These are phyloP conservation scores for Gamsiella multidivaricata DNA, from an alignment of 192 early-diverging fungal genomes.

Conservation along the genomic window DNA sequence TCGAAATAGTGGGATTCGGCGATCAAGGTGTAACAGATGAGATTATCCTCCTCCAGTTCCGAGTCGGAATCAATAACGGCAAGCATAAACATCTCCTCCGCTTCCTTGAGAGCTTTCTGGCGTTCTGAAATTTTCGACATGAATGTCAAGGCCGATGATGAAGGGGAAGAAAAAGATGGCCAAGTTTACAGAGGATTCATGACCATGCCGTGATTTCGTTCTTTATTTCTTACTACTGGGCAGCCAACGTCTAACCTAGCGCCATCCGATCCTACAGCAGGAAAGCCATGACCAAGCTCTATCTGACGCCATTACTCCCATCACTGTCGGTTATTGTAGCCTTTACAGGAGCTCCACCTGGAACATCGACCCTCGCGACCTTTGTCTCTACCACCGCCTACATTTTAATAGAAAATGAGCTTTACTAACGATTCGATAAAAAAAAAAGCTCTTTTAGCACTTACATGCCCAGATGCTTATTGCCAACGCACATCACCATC, in stretches of 20 bases:
- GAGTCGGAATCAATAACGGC: conserved; percentile 1
- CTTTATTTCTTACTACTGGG: background rate
- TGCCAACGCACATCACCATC: too few relatives aligned
- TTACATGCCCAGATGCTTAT: too few relatives aligned
- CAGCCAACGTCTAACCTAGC: background rate
- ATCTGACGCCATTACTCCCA: background rate
- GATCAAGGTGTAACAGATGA: background rate
- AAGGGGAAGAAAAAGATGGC: background rate
- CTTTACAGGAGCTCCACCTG: too few relatives aligned
- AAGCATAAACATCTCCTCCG: background rate
- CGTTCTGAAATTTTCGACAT: background rate
- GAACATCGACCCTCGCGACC: too few relatives aligned
- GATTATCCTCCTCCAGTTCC: background rate
- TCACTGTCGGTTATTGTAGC: too few relatives aligned
- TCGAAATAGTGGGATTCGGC: background rate
- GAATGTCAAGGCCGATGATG: background rate
- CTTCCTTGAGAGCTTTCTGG: conserved; percentile 1
- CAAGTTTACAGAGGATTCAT: too few relatives aligned
- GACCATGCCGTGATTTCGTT: too few relatives aligned
- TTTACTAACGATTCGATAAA: too few relatives aligned
- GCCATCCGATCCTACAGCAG: background rate
- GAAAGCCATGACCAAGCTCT: background rate
- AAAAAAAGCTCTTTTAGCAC: too few relatives aligned
- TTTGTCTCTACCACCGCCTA: too few relatives aligned
- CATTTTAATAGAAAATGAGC: too few relatives aligned